Evolutionary conservation across 139 green algal species (phyloP), one percentile per base, ranked within the genome.

Genomic region (Diplosphaera chodatii): DNA sequence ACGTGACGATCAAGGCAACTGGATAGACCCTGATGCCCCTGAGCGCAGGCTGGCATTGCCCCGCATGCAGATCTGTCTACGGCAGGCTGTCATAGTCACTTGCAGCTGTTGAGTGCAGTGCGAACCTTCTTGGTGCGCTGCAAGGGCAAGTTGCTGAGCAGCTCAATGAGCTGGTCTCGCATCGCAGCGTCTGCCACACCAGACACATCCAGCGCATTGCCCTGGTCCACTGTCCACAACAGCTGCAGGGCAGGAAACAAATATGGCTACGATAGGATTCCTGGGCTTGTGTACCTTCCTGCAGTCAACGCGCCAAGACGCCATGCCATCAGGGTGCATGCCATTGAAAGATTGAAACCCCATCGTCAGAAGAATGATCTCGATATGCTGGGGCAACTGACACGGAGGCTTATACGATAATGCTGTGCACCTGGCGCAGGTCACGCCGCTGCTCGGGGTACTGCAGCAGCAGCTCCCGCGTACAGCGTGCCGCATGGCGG

Each of bases 131-230:
- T n/a, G n/a, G n/a, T n/a, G n/a, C n/a, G n/a, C n/a, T 64, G 56
- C 29, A 85, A 48, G 59, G 77, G 66, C 48, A 86, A 67, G 77
- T 79, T 82, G 62, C 63, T 48, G 56, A 86, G 79, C 22, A 86
- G 71, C 1, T 63, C 55, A 8, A 29, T 25, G 27, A 84, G 70
- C 4, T 63, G 67, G 20, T 21, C 27, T 22, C 66, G 59, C 31
- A 84, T 33, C 34, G 72, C 74, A n/a, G 32, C 28, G 30, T 86
- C 77, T 4, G 66, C 56, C 22, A 86, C 63, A 41, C 77, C 77
- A 23, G 65, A 67, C 15, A 86, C 59, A 18, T 84, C 78, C 59
- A 86, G 68, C 15, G 78, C 80, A 2, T 73, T 66, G 15, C 70
- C 80, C 13, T 56, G 34, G 55, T 86, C 80, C 55, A 86, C 72